A percentile compares a stretch with the other conserved stretches of the same genome.
phyloP scores from a whole-genome alignment of 1,139 yeast genomes.

The Meyerozyma guilliermondii region DNA sequence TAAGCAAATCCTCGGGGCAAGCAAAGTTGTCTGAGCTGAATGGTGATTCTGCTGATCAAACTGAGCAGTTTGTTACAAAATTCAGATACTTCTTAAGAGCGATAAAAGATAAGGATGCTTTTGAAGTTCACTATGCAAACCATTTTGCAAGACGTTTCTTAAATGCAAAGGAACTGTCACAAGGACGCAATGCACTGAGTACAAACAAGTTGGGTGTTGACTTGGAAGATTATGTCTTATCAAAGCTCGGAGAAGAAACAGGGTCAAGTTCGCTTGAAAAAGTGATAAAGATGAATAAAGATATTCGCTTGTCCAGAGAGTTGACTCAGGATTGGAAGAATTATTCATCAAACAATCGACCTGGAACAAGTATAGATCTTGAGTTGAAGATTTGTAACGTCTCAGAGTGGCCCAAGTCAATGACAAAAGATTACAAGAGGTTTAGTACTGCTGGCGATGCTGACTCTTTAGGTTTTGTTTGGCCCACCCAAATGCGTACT shows the following conservation, averaged over 20 bases:
- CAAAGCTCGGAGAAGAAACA: slow-evolving; percentile 69
- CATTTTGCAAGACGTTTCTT: slow-evolving; percentile 86
- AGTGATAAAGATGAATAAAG: slow-evolving; percentile 86
- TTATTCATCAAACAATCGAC: slow-evolving; percentile 15
- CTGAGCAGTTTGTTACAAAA: slow-evolving; percentile 50
- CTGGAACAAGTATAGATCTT: slow-evolving; percentile 25
- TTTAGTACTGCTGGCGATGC: slow-evolving; percentile 33
- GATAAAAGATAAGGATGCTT: slow-evolving; percentile 66
- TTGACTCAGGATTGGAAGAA: slow-evolving; percentile 50
- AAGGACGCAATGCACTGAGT: neutral
- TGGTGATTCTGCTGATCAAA: slow-evolving; percentile 37
- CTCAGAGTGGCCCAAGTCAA: slow-evolving; percentile 45
- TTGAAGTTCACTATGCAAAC: slow-evolving; percentile 80
- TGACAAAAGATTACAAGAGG: slow-evolving; percentile 54
- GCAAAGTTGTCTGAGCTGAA: slow-evolving; percentile 6
- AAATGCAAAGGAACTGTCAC: slow-evolving; percentile 30
- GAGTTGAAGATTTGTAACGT: slow-evolving; percentile 54
- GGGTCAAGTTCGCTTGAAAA: slow-evolving; percentile 79
- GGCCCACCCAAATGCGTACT: slow-evolving; percentile 37
- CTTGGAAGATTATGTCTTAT: slow-evolving; percentile 65
- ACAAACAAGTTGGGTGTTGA: slow-evolving; percentile 39
- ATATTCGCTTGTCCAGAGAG: slow-evolving; percentile 65
- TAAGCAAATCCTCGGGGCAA: slow-evolving; percentile 33
- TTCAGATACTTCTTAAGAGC: slow-evolving; percentile 62
- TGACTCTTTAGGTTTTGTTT: slow-evolving; percentile 43